Evolutionary conservation across 2,329 filamentous ascomycete species (phyloP).

Genomic region (Hysterium pulicare): DNA sequence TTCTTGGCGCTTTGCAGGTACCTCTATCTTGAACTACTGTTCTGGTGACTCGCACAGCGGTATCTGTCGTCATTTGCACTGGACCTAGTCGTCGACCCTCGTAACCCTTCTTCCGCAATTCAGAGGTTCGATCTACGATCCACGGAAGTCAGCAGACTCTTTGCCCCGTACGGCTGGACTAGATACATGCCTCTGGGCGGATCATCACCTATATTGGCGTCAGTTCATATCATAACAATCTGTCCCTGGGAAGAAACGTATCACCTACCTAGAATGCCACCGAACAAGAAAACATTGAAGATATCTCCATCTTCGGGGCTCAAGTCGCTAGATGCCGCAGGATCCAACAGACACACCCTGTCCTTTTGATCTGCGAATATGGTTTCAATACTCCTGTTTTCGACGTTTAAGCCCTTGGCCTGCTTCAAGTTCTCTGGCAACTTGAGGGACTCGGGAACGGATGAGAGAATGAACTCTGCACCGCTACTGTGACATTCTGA

Average conservation of each 20-base stretch:
- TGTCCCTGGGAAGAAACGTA: constrained; percentile 1
- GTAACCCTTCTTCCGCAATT: constrained; percentile 91
- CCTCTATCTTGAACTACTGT: constrained; percentile 82
- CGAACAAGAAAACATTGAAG: constrained; percentile 93
- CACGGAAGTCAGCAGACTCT: constrained; percentile 17
- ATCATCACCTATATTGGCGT: constrained; percentile 68
- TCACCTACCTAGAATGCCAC: constrained; percentile 82
- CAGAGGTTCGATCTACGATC: constrained; percentile 79
- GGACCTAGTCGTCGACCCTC: constrained; percentile 81
- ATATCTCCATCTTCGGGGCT: constrained; percentile 74
- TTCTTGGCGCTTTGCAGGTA: constrained; percentile 42
- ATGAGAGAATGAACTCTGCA: constrained; percentile 76
- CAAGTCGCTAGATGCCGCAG: constrained; percentile 75
- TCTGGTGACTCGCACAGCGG: constrained; percentile 88
- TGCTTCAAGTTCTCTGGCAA: constrained; percentile 57
- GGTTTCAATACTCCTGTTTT: constrained; percentile 76
- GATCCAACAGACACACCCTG: constrained; percentile 85
- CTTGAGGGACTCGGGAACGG: constrained; percentile 65
- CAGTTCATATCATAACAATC: constrained; percentile 14
- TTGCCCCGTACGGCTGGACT: constrained; percentile 6
- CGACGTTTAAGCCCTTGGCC: constrained; percentile 64
- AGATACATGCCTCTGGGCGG: constrained; percentile 73
- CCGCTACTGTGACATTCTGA: constrained; percentile 68
- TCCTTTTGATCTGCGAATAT: constrained; percentile 71
- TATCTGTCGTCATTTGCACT: constrained; percentile 98